Percentiles rank a stretch among this genome's conserved stretches.
phyloP scores from a whole-genome alignment of 371 early-diverging fungal genomes.

The Phascolomyces articulosus region DNA sequence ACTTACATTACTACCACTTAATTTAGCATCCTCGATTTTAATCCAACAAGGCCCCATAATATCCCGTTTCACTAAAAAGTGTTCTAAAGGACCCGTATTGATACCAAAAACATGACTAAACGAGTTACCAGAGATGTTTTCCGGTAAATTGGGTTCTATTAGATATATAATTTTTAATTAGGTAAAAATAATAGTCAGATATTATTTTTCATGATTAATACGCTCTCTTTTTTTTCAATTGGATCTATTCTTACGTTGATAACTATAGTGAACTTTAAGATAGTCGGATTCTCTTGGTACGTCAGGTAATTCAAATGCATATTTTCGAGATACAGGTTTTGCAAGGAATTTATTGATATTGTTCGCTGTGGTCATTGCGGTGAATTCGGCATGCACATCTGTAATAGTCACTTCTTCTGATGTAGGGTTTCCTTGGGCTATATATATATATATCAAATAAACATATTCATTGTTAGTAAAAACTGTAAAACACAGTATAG shows the following conservation, averaged over 20 bases:
- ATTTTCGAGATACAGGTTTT: slow-evolving; percentile 79
- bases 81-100: slow-evolving; percentile 89
- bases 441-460: too few species aligned
- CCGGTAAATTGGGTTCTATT: slow-evolving; percentile 72
- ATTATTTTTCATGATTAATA: too few species aligned
- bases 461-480: too few species aligned
- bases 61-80: slow-evolving; percentile 89
- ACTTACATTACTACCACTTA: slow-evolving; percentile 52
- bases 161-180: not conserved
- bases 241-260: slow-evolving; percentile 54
- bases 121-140: slow-evolving; percentile 72
- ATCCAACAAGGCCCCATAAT: slow-evolving; percentile 99
- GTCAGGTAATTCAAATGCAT: slow-evolving; percentile 90
- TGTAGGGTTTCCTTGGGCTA: slow-evolving; percentile 56
- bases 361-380: slow-evolving; percentile 53
- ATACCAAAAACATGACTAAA: slow-evolving; percentile 92
- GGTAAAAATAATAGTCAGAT: too few species aligned
- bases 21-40: slow-evolving; percentile 54
- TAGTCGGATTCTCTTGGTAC: slow-evolving; percentile 86
- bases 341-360: slow-evolving; percentile 62
- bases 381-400: slow-evolving; percentile 82
- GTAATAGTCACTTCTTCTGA: slow-evolving; percentile 60
- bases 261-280: slow-evolving; percentile 86
- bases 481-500: too few species aligned
- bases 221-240: too few species aligned